These are phyloP conservation scores for Baeospora myosura DNA, from an alignment of 1,284 basidiomycete genomes.

Conservation along the genomic window DNA sequence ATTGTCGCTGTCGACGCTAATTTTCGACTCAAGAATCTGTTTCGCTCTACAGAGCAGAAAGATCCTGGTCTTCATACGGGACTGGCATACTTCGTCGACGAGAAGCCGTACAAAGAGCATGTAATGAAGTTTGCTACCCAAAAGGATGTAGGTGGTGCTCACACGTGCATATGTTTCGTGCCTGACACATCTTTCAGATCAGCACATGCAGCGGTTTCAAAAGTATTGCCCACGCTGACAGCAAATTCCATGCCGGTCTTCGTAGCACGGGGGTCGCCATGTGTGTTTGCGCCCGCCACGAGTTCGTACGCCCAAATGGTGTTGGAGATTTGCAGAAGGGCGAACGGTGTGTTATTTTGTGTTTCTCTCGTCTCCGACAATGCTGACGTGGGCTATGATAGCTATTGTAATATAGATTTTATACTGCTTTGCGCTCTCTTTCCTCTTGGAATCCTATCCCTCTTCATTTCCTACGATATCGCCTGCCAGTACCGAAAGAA, in stretches of 20 bases:
- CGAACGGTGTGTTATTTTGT: conserved; percentile 5
- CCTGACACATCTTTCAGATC: too few relatives aligned
- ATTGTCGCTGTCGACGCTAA: conserved; percentile 20
- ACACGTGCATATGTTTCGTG: too few relatives aligned
- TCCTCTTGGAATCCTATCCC: not conserved
- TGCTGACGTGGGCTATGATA: not conserved
- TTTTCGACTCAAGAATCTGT: conserved; percentile 14
- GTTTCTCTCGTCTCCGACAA: too few relatives aligned
- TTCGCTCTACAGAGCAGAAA: conserved; percentile 7
- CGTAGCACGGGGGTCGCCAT: conserved; percentile 4
- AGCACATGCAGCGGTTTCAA: conserved; percentile 7
- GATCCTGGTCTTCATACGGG: conserved; percentile 16
- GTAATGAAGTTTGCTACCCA: conserved; percentile 8
- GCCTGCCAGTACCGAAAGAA: not conserved
- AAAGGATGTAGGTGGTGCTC: conserved; percentile 10
- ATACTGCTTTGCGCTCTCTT: not conserved
- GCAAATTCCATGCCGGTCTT: conserved; percentile 1
- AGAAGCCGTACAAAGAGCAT: conserved; percentile 10
- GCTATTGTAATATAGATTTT: conserved; percentile 1
- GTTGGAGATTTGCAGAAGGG: conserved; percentile 7
- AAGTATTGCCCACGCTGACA: conserved; percentile 6
- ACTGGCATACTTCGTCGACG: conserved; percentile 16
- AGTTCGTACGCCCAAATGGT: conserved; percentile 5
- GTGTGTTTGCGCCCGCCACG: conserved; percentile 2
- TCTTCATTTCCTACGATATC: not conserved